phyloP scores from a whole-genome alignment of 257 asterid species.

The Solanum lycopersicoides region DNA sequence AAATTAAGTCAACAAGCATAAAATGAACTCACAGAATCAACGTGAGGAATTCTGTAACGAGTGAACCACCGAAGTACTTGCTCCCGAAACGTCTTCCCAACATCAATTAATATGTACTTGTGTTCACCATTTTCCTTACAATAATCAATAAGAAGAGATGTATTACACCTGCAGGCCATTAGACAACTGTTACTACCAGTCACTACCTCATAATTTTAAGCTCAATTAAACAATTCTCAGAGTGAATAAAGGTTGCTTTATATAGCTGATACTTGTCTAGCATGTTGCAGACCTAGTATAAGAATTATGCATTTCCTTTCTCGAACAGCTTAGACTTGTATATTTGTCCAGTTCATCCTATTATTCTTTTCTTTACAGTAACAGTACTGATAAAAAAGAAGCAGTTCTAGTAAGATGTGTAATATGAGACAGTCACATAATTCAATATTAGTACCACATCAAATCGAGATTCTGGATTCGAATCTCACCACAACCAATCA shows the following conservation, averaged over 20 bases:
- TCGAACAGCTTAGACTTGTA: background rate
- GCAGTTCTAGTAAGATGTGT: background rate
- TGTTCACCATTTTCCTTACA: slow-evolving; percentile 39
- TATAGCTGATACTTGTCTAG: background rate
- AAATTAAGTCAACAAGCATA: background rate
- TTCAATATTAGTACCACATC: background rate
- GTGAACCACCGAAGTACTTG: slow-evolving; percentile 98
- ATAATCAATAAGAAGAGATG: slow-evolving; percentile 90
- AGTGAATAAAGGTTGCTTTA: background rate
- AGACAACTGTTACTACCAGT: background rate
- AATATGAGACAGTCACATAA: background rate
- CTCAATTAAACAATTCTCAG: background rate
- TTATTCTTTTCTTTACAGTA: background rate
- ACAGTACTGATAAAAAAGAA: background rate
- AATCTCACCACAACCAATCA: background rate
- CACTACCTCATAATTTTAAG: background rate
- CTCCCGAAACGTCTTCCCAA: slow-evolving; percentile 93
- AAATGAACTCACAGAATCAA: slow-evolving; percentile 76
- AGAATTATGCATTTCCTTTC: background rate
- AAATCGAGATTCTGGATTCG: background rate
- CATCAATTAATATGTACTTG: slow-evolving; percentile 84
- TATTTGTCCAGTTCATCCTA: background rate
- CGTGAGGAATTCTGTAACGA: slow-evolving; percentile 58
- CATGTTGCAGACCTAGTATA: background rate
- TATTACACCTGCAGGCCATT: slow-evolving; percentile 70